These are phyloP conservation scores for Trichomonas gallinae DNA, from an alignment of 208 protist species.

Conservation along the genomic window DNA sequence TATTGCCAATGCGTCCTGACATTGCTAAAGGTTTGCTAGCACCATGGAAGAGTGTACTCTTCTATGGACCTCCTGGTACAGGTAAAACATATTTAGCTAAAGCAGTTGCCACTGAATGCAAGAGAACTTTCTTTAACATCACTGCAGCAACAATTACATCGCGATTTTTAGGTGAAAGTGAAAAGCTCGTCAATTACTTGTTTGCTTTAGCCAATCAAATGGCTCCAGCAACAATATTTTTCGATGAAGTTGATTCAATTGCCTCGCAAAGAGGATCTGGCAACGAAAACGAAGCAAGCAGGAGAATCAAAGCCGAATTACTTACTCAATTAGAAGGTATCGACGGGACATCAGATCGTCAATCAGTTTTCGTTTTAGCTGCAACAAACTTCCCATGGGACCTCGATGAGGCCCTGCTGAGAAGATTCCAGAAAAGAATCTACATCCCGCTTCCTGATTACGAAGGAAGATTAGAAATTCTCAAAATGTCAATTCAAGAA, in stretches of 20 bases:
- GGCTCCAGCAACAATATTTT: slow-evolving; percentile 62
- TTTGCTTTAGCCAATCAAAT: slow-evolving; percentile 57
- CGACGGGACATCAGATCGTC: neutral
- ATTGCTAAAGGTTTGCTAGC: slow-evolving; percentile 37
- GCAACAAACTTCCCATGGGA: slow-evolving; percentile 45
- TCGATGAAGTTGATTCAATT: slow-evolving; percentile 55
- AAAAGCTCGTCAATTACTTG: slow-evolving; percentile 59
- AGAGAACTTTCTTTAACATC: slow-evolving; percentile 58
- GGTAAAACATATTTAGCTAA: slow-evolving; percentile 57
- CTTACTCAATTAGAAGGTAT: slow-evolving; percentile 41
- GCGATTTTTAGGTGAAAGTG: slow-evolving; percentile 57
- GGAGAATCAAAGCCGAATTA: slow-evolving; percentile 42
- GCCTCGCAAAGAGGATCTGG: slow-evolving; percentile 20
- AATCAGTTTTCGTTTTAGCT: slow-evolving; percentile 35
- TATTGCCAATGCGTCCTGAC: slow-evolving; percentile 46
- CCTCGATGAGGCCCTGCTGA: slow-evolving; percentile 39
- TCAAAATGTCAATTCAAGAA: neutral
- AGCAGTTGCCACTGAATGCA: slow-evolving; percentile 53
- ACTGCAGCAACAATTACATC: slow-evolving; percentile 56
- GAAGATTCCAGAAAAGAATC: slow-evolving; percentile 42
- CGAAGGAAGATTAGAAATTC: slow-evolving; percentile 17
- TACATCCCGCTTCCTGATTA: slow-evolving; percentile 41
- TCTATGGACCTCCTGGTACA: slow-evolving; percentile 37
- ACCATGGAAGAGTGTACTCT: slow-evolving; percentile 31
- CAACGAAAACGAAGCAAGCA: slow-evolving; percentile 37